A percentile compares a stretch with the other conserved stretches of the same genome.
Evolutionary conservation across 768 basidiomycete species (phyloP).

Genomic region (Hericium alpestre): DNA sequence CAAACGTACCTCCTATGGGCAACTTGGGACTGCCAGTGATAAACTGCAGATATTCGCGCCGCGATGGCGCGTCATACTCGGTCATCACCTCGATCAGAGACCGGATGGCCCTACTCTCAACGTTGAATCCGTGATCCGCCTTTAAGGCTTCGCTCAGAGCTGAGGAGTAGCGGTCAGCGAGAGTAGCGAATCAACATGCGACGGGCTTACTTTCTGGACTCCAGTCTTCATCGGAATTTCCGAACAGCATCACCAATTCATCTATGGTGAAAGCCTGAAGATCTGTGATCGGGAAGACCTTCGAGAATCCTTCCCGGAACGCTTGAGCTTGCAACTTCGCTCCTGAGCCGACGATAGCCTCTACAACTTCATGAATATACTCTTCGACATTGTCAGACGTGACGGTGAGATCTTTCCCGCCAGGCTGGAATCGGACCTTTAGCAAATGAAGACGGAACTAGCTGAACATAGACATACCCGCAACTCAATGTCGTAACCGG

Average conservation of each 20-base stretch:
- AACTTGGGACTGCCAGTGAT: conserved; percentile 96
- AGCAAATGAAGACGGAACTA: no score
- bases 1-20: conserved; percentile 78
- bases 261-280: conserved; percentile 87
- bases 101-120: conserved; percentile 84
- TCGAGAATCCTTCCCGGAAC: conserved; percentile 90
- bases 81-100: conserved; percentile 83
- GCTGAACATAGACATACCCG: conserved; percentile 36
- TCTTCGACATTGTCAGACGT: conserved; percentile 81
- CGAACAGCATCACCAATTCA: conserved; percentile 92
- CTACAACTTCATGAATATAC: conserved; percentile 79
- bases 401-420: conserved; percentile 73
- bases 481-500: conserved; percentile 90
- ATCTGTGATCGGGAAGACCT: conserved; percentile 90
- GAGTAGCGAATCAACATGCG: neutral
- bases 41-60: conserved; percentile 89
- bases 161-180: conserved; percentile 22
- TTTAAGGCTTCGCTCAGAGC: conserved; percentile 85
- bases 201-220: conserved; percentile 65
- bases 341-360: conserved; percentile 80
- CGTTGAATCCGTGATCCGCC: conserved; percentile 97
- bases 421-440: conserved; percentile 36
- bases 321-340: conserved; percentile 72
- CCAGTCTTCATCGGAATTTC: conserved; percentile 98
- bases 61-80: conserved; percentile 57